A percentile compares a stretch with the other conserved stretches of the same genome.
Conservation (phyloP, 495 filamentous ascomycete genomes). For the Beverwykella pulmonaria region DNA sequence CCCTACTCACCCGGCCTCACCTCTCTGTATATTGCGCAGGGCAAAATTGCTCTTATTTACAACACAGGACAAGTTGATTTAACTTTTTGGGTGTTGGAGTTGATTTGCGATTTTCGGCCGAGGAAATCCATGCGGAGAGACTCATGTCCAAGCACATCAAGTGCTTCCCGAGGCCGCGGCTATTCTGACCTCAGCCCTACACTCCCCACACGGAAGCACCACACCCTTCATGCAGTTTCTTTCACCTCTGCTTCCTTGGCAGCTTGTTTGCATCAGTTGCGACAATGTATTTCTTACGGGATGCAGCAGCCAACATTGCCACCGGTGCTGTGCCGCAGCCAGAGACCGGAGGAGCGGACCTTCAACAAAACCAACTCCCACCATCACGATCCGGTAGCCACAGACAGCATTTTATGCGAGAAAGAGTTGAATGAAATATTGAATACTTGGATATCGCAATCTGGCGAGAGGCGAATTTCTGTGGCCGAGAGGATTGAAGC, state of each 20-base stretch:
- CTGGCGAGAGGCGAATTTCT: not conserved
- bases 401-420: not conserved
- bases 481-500: not conserved
- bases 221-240: not conserved
- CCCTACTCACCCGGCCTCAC: too few species aligned
- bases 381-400: not conserved
- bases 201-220: not conserved
- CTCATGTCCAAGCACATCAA: too few species aligned
- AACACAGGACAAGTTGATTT: too few species aligned
- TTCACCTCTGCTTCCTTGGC: not conserved
- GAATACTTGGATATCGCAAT: not conserved
- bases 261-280: not conserved
- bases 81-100: too few species aligned
- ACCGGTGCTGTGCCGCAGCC: not conserved
- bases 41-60: too few species aligned
- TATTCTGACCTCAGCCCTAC: slow-evolving; percentile 7
- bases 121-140: too few species aligned
- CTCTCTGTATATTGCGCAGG: too few species aligned
- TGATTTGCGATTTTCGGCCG: too few species aligned
- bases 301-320: not conserved
- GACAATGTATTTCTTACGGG: not conserved
- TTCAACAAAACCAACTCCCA: not conserved
- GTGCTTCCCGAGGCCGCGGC: not conserved
- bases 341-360: not conserved
- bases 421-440: not conserved